Conservation (phyloP, 2,329 filamentous ascomycete species). For the Eutypella sp. region DNA sequence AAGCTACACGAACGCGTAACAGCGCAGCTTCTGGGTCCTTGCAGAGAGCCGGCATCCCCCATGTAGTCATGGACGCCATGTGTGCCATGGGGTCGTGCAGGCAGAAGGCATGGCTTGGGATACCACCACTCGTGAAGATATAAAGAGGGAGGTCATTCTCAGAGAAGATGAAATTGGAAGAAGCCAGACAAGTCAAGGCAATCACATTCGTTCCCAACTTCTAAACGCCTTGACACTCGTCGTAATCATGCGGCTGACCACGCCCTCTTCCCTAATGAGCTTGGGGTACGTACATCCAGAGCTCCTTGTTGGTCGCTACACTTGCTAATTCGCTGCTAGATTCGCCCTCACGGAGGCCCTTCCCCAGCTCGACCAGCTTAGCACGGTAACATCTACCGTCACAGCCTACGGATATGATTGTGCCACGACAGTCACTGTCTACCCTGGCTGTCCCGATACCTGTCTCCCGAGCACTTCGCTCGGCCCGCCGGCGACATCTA, state of each 20-base stretch:
- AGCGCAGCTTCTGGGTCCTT: constrained; percentile 7
- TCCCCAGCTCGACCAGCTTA: constrained; percentile 12
- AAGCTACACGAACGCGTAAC: constrained; percentile 12
- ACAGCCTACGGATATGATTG: constrained; percentile 23
- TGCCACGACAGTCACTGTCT: constrained; percentile 22
- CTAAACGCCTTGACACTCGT: constrained; percentile 5
- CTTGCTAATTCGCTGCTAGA: constrained; percentile 17
- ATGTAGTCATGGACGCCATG: constrained; percentile 8
- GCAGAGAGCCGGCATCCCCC: constrained; percentile 2
- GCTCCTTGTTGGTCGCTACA: not conserved
- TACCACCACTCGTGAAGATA: not conserved
- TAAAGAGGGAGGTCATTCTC: constrained; percentile 7
- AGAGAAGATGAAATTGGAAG: constrained; percentile 1
- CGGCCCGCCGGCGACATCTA: constrained; percentile 3
- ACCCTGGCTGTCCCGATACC: constrained; percentile 16
- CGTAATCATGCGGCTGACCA: constrained; percentile 22
- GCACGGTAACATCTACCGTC: constrained; percentile 19
- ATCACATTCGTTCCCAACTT: constrained; percentile 20
- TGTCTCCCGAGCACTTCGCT: not conserved
- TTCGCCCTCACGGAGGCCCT: constrained; percentile 15
- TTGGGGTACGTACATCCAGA: constrained; percentile 16
- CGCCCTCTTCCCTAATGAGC: constrained; percentile 19
- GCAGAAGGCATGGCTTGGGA: constrained; percentile 3
- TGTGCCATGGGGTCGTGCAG: constrained; percentile 9
- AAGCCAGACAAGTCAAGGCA: constrained; percentile 9